A percentile compares a stretch with the other conserved stretches of the same genome.
phyloP scores from a whole-genome alignment of 2,329 filamentous ascomycete genomes.

The Botrytis sinoallii region DNA sequence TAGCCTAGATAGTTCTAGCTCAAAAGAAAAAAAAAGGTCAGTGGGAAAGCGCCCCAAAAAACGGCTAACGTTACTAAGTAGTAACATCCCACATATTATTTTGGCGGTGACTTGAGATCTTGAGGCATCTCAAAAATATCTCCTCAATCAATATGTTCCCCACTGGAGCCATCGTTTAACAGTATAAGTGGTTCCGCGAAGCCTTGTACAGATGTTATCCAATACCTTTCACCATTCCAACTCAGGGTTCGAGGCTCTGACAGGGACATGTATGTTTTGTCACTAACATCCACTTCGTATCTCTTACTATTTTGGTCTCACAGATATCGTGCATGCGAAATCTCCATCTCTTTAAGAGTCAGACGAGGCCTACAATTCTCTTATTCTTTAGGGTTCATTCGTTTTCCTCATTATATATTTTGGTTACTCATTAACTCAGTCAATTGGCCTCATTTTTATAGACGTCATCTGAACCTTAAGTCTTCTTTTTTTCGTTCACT shows the following conservation, averaged over 20 bases:
- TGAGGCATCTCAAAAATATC: background rate
- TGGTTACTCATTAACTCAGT: background rate
- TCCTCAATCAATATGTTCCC: background rate
- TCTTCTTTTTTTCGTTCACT: background rate
- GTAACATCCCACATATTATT: background rate
- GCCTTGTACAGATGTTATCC: background rate
- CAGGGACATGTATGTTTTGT: conserved; percentile 6
- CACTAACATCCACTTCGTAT: background rate
- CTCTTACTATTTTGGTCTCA: conserved; percentile 9
- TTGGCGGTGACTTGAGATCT: background rate
- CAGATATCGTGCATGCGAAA: conserved; percentile 4
- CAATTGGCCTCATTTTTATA: background rate
- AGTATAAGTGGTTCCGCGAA: background rate
- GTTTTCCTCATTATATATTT: conserved; percentile 8
- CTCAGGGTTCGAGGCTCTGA: background rate
- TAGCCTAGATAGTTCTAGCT: background rate
- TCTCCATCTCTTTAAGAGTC: conserved; percentile 16
- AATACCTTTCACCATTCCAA: background rate
- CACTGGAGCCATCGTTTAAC: background rate
- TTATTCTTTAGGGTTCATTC: background rate
- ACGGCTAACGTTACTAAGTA: background rate
- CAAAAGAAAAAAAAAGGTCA: background rate
- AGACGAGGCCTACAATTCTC: background rate
- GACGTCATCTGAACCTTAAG: background rate
- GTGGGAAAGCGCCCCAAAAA: background rate